Base-by-base conservation (phyloP, 2,329 filamentous ascomycete species). In the Fusarium torreyae region DNA sequence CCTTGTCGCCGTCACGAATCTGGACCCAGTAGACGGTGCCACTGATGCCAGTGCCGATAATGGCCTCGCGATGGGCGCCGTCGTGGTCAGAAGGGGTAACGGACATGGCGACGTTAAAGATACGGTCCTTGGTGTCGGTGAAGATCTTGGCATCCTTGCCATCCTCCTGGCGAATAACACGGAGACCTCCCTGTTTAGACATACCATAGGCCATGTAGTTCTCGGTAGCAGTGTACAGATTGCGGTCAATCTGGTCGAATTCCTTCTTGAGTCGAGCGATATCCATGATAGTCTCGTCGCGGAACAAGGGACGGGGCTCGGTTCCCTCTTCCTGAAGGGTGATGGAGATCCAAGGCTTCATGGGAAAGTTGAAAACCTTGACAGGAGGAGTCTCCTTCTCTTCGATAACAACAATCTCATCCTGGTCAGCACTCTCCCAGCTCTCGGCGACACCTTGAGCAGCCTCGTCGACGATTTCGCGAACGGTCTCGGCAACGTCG, bases 1-100 rank as follows among this genome's bases (percentile, higher is more conserved):
- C 94, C 74, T 92, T 92, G 70, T 92, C 87, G 50, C 90, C 87
- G 55, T 93, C 91, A 64, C 89, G 91, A 71, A 97, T 89, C 76
- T 92, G 87, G 13, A 94, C 91, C 92, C 96, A 99, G 83, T 98
- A 98, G n/a, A 98, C 94, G 11, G 94, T 93, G 44, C 96, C 97
- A 75, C 95, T 97, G 73, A 98, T 91, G 62, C 95, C 95, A 58
- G 96, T 98, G 40, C 93, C 95, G 57, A 99, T 91, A 55, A 98
- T 91, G 46, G 92, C 89, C 78, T 99, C 94, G 55, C 91, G 88
- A 38, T 90, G 89, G 20, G 86, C 81, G 20, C 83, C 80, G 18
- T 84, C 81, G 42, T 86, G 83, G 42, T 90, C 87, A 34, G 86
- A 78, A 5, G 88, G 85, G 6, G 89, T 90, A 22, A 90, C 88